Evolutionary conservation across 768 basidiomycete genomes (phyloP), one percentile per base, ranked within the genome.

Genomic region (Russula sp.): DNA sequence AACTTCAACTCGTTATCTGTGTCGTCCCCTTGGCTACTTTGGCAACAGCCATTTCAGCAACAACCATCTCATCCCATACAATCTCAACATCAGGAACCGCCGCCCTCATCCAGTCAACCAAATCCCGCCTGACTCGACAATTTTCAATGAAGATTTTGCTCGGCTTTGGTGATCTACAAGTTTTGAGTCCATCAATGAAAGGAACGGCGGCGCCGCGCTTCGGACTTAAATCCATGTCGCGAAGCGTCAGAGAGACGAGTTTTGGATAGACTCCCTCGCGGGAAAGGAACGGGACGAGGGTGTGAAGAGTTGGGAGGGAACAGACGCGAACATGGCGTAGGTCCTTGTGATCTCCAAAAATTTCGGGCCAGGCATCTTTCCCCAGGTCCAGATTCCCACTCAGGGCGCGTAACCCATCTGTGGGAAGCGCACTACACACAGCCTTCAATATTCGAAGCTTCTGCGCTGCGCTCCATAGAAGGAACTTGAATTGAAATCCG

Each of bases 381-480:
- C 55, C 64, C 32, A 65, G 10, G 32, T 61, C 64, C 48, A 65
- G 44, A 18, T 22, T 61, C 28, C 59, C 59, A 26, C 53, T 49
- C 49, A 65, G 59, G 30, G 24, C 14, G 55, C 48, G 48, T 44
- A 65, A 59, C 5, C 34, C 49, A 4, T 52, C 55, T 13, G 59
- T 61, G n/a, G 64, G 59, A 28, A 65, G 59, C 11, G 64, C 59
- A 2, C 32, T 8, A n/a, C 20, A 65, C 3, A 65, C 64, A 11
- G 64, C 14, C 54, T 57, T 61, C 20, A 65, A 49, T 22, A 65
- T 57, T 32, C 64, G 64, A 34, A 61, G 32, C 54, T 57, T 65
- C 64, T 65, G 64, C 54, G 57, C 55, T n/a, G 59, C 59, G 18
- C 64, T 65, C 64, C 64, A 65, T 5, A 65, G 28, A 16, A 61